Evolutionary conservation across 768 basidiomycete genomes (phyloP).

Genomic region (Lentinula sp.): DNA sequence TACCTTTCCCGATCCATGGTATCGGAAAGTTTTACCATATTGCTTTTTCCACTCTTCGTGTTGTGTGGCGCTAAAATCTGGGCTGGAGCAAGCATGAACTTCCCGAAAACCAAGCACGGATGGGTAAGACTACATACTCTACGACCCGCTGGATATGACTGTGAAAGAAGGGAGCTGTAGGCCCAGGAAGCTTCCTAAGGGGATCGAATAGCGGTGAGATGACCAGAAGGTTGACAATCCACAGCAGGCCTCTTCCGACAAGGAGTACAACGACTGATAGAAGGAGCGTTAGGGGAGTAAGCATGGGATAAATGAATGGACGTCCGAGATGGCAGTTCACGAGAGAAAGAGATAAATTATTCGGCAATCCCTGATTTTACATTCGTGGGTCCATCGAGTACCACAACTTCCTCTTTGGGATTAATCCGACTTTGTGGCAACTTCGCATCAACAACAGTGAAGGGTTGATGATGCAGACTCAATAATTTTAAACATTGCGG

Average conservation of each 20-base stretch:
- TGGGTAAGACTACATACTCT: slow-evolving; percentile 30
- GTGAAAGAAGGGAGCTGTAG: slow-evolving; percentile 31
- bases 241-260: slow-evolving; percentile 27
- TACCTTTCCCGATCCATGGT: slow-evolving; percentile 50
- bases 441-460: background rate
- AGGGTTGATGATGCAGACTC: no score
- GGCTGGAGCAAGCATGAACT: slow-evolving; percentile 23
- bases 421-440: background rate
- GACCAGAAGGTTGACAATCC: slow-evolving; percentile 37
- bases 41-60: slow-evolving; percentile 36
- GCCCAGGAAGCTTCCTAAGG: slow-evolving; percentile 41
- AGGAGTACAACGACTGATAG: slow-evolving; percentile 18
- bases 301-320: background rate
- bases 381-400: background rate
- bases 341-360: background rate
- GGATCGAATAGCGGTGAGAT: slow-evolving; percentile 43
- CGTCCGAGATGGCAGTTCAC: background rate
- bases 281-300: background rate
- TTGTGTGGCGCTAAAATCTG: slow-evolving; percentile 30
- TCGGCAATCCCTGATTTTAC: background rate
- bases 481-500: no score
- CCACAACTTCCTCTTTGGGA: slow-evolving; percentile 4
- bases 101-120: background rate
- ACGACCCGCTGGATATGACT: slow-evolving; percentile 39
- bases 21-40: slow-evolving; percentile 46